Percentiles rank a stretch among this genome's conserved stretches.
These are phyloP conservation scores for Cercospora berteroae DNA, from an alignment of 2,329 filamentous ascomycete genomes.

Conservation along the genomic window DNA sequence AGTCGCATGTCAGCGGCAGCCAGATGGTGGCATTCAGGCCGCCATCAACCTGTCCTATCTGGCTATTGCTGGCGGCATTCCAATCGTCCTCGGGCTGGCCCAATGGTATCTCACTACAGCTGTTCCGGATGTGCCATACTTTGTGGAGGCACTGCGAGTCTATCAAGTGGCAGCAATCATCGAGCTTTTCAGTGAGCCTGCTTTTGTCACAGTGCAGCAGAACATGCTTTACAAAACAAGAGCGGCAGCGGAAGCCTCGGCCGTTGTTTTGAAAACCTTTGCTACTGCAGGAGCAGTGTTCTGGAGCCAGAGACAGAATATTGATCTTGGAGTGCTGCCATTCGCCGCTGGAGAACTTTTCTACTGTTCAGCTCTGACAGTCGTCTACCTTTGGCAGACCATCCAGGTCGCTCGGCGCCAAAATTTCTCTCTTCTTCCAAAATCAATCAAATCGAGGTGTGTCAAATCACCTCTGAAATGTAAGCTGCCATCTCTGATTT, in stretches of 20 bases:
- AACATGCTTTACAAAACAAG: slow-evolving; percentile 76
- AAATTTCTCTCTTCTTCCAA: slow-evolving; percentile 67
- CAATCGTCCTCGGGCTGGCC: slow-evolving; percentile 58
- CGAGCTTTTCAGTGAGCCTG: slow-evolving; percentile 82
- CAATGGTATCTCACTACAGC: slow-evolving; percentile 62
- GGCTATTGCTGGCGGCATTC: slow-evolving; percentile 65
- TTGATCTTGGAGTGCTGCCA: slow-evolving; percentile 72
- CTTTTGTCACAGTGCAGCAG: slow-evolving; percentile 83
- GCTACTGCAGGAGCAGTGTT: slow-evolving; percentile 70
- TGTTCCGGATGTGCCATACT: slow-evolving; percentile 59
- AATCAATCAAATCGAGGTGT: slow-evolving; percentile 46
- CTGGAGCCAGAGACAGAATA: slow-evolving; percentile 54
- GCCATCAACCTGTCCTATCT: slow-evolving; percentile 88
- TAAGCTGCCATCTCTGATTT: slow-evolving; percentile 30
- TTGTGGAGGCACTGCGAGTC: slow-evolving; percentile 55
- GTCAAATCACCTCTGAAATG: slow-evolving; percentile 26
- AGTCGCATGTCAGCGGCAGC: slow-evolving; percentile 78
- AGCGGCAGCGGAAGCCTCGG: slow-evolving; percentile 77
- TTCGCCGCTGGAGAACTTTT: slow-evolving; percentile 84
- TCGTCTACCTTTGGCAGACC: slow-evolving; percentile 68
- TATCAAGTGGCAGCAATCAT: slow-evolving; percentile 61
- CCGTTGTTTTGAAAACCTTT: slow-evolving; percentile 73
- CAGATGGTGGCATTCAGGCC: slow-evolving; percentile 59
- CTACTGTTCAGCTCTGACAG: slow-evolving; percentile 68
- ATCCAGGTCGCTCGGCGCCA: slow-evolving; percentile 54